Percentiles rank a stretch among this genome's conserved stretches.
Conservation (phyloP, 2,329 filamentous ascomycete species). For the Stachybotrys chartarum region DNA sequence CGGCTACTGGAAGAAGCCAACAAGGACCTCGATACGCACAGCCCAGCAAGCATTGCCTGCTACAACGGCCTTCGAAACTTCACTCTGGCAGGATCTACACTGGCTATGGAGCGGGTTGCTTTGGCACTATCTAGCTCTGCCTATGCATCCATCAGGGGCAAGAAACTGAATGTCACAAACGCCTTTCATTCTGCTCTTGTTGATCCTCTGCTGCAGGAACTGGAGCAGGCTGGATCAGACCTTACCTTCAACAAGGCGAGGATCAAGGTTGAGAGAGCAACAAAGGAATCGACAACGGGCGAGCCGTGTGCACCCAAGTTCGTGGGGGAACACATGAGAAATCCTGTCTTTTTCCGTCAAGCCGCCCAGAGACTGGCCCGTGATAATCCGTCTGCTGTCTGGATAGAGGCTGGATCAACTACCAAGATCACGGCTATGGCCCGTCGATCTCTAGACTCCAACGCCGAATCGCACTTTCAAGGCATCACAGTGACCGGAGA, state of each 20-base stretch:
- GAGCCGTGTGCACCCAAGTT: conserved; percentile 4
- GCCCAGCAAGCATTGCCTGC: conserved; percentile 31
- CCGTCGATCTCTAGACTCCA: conserved; percentile 10
- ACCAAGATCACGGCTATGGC: conserved; percentile 28
- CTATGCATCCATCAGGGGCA: conserved; percentile 8
- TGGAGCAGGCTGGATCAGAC: conserved; percentile 16
- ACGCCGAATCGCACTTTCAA: conserved; percentile 1
- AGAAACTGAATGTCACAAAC: conserved; percentile 34
- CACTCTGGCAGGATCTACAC: conserved; percentile 29
- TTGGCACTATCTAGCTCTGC: not conserved
- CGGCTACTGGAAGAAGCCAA: not conserved
- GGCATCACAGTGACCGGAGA: conserved; percentile 1
- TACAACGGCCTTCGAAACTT: conserved; percentile 35
- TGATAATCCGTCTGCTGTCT: conserved; percentile 22
- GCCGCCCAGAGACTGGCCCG: conserved; percentile 29
- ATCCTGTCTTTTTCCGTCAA: conserved; percentile 35
- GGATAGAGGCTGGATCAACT: conserved; percentile 31
- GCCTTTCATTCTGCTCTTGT: conserved; percentile 38
- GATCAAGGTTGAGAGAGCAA: conserved; percentile 6
- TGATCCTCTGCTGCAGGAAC: conserved; percentile 19
- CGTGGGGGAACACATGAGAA: conserved; percentile 28
- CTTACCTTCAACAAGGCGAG: conserved; percentile 1
- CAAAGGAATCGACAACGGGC: not conserved
- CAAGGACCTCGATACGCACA: not conserved
- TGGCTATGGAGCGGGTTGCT: conserved; percentile 20